phyloP scores from a whole-genome alignment of 768 basidiomycete species.

The Kwoniella mangroviensis region DNA sequence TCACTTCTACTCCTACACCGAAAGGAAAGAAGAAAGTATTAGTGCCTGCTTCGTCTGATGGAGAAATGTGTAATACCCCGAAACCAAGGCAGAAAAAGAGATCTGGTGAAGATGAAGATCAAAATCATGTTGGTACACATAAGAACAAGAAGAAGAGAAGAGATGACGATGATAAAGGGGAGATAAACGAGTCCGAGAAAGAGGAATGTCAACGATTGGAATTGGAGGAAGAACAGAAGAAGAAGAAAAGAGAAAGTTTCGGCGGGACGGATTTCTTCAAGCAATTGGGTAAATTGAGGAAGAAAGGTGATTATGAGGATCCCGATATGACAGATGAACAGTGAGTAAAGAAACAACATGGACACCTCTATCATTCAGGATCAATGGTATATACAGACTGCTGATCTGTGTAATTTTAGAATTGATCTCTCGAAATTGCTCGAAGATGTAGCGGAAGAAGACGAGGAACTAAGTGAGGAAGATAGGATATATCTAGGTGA shows the following conservation, averaged over 20 bases:
- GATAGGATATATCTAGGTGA: slow-evolving; percentile 25
- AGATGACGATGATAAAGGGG: background rate
- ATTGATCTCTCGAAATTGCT: slow-evolving; percentile 6
- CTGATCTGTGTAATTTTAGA: background rate
- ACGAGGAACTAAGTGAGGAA: slow-evolving; percentile 9
- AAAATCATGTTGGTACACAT: background rate
- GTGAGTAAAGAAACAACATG: slow-evolving; percentile 1
- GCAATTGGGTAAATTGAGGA: slow-evolving; percentile 8
- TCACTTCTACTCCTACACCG: background rate
- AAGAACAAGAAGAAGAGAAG: slow-evolving; percentile 5
- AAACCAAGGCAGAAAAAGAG: slow-evolving; percentile 3
- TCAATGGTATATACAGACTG: too few relatives aligned
- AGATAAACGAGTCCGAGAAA: background rate
- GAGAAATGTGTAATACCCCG: background rate
- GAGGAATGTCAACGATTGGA: background rate
- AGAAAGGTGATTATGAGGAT: slow-evolving; percentile 9
- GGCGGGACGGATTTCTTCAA: slow-evolving; percentile 6
- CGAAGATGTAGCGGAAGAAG: slow-evolving; percentile 9
- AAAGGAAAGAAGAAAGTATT: background rate
- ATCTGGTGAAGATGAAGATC: slow-evolving; percentile 1
- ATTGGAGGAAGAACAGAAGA: slow-evolving; percentile 2
- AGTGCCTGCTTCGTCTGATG: background rate
- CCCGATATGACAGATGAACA: background rate
- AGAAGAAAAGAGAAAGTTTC: background rate
- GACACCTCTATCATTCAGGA: too few relatives aligned